Conservation (phyloP, 1,139 yeast genomes). For the Debaryomyces fabryi region DNA sequence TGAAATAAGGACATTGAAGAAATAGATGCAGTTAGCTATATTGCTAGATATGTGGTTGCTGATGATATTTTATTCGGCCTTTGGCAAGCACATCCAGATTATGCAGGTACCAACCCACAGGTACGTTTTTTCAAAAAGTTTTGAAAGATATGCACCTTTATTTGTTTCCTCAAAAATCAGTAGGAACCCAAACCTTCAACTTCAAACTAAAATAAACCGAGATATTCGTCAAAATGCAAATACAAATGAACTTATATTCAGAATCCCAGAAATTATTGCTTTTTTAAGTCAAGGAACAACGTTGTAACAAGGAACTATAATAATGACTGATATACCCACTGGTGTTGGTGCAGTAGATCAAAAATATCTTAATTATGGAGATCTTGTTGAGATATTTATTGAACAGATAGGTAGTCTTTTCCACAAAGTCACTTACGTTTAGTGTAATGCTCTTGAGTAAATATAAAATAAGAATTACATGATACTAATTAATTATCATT, state of each 20-base stretch:
- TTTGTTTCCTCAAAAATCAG: conserved; percentile 46
- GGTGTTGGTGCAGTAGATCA: too few relatives aligned
- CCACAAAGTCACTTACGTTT: too few relatives aligned
- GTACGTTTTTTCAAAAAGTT: conserved; percentile 55
- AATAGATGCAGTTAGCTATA: background rate
- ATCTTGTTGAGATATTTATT: background rate
- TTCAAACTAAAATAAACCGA: conserved; percentile 35
- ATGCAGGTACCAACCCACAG: conserved; percentile 47
- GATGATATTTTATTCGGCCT: background rate
- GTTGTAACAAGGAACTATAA: background rate
- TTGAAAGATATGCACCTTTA: conserved; percentile 57
- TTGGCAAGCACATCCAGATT: background rate
- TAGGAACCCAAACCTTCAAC: conserved; percentile 40
- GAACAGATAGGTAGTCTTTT: too few relatives aligned
- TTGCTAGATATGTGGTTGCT: background rate
- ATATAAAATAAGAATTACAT: too few relatives aligned
- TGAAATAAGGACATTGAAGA: background rate
- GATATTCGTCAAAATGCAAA: background rate
- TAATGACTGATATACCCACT: too few relatives aligned
- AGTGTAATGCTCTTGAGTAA: too few relatives aligned
- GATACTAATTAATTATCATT: too few relatives aligned
- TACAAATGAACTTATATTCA: background rate
- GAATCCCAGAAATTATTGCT: background rate
- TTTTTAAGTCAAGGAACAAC: background rate
- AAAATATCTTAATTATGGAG: background rate